These are phyloP conservation scores for Croton laevigatus DNA, from an alignment of 441 rosid genomes.

Conservation along the genomic window DNA sequence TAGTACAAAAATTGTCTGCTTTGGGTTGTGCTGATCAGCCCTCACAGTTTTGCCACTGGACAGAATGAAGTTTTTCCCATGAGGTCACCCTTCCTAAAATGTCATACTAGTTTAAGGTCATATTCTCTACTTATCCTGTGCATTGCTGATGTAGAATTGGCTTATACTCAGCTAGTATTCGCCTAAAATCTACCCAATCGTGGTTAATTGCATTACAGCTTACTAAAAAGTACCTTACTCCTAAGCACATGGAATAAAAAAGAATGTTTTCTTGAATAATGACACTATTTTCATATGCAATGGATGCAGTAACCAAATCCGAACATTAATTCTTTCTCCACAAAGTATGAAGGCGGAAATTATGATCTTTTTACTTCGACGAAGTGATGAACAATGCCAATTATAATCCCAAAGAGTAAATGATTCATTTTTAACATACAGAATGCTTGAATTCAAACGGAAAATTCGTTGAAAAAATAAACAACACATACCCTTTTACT, in stretches of 20 bases:
- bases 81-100: too few relatives aligned
- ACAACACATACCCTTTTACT: constrained; percentile 70
- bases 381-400: not conserved
- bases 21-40: too few relatives aligned
- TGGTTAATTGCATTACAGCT: too few relatives aligned
- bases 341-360: not conserved
- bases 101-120: too few relatives aligned
- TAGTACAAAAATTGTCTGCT: too few relatives aligned
- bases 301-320: not conserved
- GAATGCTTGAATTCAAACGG: not conserved
- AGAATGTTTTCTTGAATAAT: not conserved
- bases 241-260: not conserved
- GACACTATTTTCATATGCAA: not conserved
- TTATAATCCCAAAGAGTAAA: not conserved
- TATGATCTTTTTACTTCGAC: not conserved
- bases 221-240: not conserved
- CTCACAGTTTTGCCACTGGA: too few relatives aligned
- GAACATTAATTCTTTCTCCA: not conserved
- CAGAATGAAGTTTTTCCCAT: too few relatives aligned
- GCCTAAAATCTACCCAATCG: too few relatives aligned
- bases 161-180: too few relatives aligned
- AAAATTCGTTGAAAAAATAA: not conserved
- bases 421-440: not conserved
- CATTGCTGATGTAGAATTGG: too few relatives aligned
- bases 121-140: too few relatives aligned